Evolutionary conservation across 1,284 basidiomycete species (phyloP).

Genomic region (Puccinia hordei): DNA sequence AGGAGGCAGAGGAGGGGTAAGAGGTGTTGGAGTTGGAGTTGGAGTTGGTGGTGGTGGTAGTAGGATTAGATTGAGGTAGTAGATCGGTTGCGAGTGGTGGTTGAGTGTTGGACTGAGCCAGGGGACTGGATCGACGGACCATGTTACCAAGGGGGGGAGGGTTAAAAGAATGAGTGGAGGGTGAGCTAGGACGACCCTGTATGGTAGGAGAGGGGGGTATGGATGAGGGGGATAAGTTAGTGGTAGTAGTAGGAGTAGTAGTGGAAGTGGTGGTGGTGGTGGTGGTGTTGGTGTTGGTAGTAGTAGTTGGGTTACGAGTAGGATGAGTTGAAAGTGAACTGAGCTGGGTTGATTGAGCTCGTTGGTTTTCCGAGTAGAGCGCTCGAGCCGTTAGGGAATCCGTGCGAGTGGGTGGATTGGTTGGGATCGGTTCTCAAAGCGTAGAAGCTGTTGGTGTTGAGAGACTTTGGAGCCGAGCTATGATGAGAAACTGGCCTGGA

Average conservation of each 20-base stretch:
- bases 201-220: slow-evolving; percentile 6
- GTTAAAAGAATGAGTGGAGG: slow-evolving; percentile 22
- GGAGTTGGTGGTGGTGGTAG: neutral
- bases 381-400: slow-evolving; percentile 22
- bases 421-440: slow-evolving; percentile 3
- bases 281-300: too few relatives aligned
- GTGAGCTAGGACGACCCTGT: neutral
- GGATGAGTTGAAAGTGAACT: slow-evolving; percentile 10
- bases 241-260: neutral
- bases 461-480: neutral
- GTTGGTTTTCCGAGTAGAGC: neutral
- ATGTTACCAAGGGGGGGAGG: neutral
- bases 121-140: slow-evolving; percentile 43
- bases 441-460: neutral
- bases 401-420: slow-evolving; percentile 14
- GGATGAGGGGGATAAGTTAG: neutral
- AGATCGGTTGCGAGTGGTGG: neutral
- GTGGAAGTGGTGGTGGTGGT: neutral
- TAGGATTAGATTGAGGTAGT: neutral
- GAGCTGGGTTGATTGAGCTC: neutral
- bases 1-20: slow-evolving; percentile 1
- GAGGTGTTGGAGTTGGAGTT: neutral
- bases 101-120: slow-evolving; percentile 14
- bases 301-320: neutral
- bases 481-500: slow-evolving; percentile 27